Conservation (phyloP, 306 rosid species). For the Cicer cuneatum region DNA sequence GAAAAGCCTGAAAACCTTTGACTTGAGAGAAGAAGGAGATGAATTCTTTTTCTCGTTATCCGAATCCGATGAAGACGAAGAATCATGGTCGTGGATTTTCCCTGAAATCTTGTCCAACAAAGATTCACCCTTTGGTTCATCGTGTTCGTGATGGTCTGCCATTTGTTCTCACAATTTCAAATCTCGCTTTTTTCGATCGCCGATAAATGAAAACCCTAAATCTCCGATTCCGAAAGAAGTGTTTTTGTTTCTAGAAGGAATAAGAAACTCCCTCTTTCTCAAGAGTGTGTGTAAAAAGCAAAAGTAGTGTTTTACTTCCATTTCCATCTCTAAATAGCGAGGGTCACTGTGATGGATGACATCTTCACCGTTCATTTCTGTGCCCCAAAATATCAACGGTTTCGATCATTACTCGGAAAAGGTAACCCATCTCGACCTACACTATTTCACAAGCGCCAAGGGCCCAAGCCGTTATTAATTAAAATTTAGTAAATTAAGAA, state of each 20-base stretch:
- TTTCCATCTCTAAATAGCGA: conserved; percentile 47
- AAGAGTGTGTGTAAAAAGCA: neutral
- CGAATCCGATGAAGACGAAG: conserved; percentile 66
- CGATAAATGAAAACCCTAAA: conserved; percentile 46
- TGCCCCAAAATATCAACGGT: neutral
- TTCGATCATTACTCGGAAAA: neutral
- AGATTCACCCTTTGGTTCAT: conserved; percentile 61
- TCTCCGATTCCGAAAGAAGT: conserved; percentile 30
- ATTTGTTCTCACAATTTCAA: conserved; percentile 14
- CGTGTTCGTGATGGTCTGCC: conserved; percentile 66
- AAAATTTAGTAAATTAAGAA: neutral
- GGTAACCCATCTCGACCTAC: neutral
- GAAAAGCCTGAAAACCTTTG: conserved; percentile 71
- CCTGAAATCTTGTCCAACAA: conserved; percentile 69
- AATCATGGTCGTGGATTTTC: conserved; percentile 73
- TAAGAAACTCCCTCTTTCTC: conserved; percentile 32
- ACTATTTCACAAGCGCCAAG: conserved; percentile 34
- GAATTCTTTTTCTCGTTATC: conserved; percentile 57
- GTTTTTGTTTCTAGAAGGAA: conserved; percentile 40
- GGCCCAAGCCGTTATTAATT: conserved; percentile 38
- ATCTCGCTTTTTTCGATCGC: neutral
- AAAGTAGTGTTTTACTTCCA: neutral
- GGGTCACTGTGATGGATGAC: conserved; percentile 1
- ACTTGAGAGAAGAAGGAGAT: conserved; percentile 53
- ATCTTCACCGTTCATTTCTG: conserved; percentile 47